phyloP scores from a whole-genome alignment of 2,329 filamentous ascomycete genomes.

The Thelonectria rubi region DNA sequence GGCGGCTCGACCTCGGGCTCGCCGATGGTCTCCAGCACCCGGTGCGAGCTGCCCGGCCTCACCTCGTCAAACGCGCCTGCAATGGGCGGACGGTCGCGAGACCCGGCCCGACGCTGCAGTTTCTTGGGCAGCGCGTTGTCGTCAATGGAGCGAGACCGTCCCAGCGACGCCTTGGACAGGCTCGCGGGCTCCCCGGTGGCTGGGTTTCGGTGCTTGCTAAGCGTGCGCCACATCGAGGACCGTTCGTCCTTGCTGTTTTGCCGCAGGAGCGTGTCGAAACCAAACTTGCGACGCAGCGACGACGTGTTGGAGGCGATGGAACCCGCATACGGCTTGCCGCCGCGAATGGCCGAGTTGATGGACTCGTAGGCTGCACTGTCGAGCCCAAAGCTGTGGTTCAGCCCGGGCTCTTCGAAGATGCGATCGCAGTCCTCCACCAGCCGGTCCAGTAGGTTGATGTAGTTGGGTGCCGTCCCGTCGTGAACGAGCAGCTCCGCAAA shows the following conservation, averaged over 20 bases:
- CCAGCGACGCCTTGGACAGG: slow-evolving; percentile 72
- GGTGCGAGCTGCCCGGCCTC: slow-evolving; percentile 66
- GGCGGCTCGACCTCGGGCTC: slow-evolving; percentile 60
- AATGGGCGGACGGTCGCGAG: slow-evolving; percentile 68
- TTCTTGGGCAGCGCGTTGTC: slow-evolving; percentile 63
- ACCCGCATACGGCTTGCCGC: slow-evolving; percentile 70
- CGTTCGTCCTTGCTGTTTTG: slow-evolving; percentile 84
- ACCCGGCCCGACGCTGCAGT: slow-evolving; percentile 58
- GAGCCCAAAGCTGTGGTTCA: slow-evolving; percentile 52
- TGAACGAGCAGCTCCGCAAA: slow-evolving; percentile 88
- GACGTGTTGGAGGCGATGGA: slow-evolving; percentile 88
- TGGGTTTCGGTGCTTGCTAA: slow-evolving; percentile 80
- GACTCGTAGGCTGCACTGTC: slow-evolving; percentile 63
- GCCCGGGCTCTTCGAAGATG: slow-evolving; percentile 76
- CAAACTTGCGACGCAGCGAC: slow-evolving; percentile 84
- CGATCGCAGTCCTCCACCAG: slow-evolving; percentile 89
- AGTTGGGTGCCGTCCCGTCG: slow-evolving; percentile 79
- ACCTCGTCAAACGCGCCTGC: slow-evolving; percentile 70
- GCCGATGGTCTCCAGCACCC: slow-evolving; percentile 66
- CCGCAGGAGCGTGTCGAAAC: slow-evolving; percentile 77
- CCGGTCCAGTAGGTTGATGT: slow-evolving; percentile 87
- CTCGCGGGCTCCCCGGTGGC: slow-evolving; percentile 69
- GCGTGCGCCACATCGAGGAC: slow-evolving; percentile 82
- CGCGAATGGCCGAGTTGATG: slow-evolving; percentile 63
- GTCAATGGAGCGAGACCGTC: slow-evolving; percentile 79